Percentiles rank a stretch among this genome's conserved stretches.
Evolutionary conservation across 2,329 filamentous ascomycete genomes (phyloP).

Genomic region (Grosmannia clavigera): DNA sequence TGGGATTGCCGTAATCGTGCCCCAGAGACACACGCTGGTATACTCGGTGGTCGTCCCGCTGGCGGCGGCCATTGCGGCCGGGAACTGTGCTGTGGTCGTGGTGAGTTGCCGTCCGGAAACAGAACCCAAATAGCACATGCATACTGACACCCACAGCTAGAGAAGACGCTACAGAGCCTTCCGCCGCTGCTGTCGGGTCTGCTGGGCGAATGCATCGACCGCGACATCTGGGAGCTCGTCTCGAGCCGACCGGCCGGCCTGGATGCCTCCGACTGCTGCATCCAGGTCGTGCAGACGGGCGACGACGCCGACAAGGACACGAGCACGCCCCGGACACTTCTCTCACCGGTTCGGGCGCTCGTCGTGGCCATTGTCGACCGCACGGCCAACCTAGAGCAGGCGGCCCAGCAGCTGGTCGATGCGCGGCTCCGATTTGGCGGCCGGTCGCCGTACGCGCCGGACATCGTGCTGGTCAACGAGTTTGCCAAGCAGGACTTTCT

Average conservation of each 20-base stretch:
- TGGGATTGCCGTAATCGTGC: constrained; percentile 21
- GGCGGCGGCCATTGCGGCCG: constrained; percentile 22
- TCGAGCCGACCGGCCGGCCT: constrained; percentile 2
- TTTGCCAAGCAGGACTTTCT: constrained; percentile 43
- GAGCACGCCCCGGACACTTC: constrained; percentile 3
- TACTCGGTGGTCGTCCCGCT: constrained; percentile 21
- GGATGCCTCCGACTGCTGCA: neutral
- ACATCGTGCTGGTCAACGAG: constrained; percentile 53
- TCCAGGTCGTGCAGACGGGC: constrained; percentile 16
- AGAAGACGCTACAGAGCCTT: constrained; percentile 8
- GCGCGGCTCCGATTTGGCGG: constrained; percentile 44
- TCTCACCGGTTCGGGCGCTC: constrained; percentile 14
- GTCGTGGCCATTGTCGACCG: constrained; percentile 48
- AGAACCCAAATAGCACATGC: too few relatives aligned
- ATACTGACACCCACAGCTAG: constrained; percentile 10
- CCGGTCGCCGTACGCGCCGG: constrained; percentile 46
- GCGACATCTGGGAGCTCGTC: constrained; percentile 9
- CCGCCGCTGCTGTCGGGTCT: neutral
- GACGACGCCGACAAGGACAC: neutral
- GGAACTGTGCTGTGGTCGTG: constrained; percentile 23
- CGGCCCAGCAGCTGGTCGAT: constrained; percentile 38
- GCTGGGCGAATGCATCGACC: neutral
- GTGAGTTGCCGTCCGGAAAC: constrained; percentile 6
- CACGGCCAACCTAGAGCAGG: constrained; percentile 38
- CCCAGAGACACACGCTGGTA: constrained; percentile 18